Base-by-base conservation (phyloP, 306 rosid genomes). In the Inga leiocalycina region DNA sequence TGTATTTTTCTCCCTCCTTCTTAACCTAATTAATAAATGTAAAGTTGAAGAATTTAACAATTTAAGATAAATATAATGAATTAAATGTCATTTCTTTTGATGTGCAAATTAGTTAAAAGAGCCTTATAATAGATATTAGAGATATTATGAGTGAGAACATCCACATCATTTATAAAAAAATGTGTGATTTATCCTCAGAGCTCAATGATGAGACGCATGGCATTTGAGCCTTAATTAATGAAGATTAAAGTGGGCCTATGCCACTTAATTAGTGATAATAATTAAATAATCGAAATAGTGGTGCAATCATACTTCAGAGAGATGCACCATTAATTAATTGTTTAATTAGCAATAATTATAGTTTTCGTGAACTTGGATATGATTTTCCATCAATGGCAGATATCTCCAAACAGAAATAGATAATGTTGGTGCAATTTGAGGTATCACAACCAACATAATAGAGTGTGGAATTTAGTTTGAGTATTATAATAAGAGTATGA, bases 221-320 rank as follows among this genome's bases (percentile, higher is more conserved):
- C 67, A 85, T 76, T 76, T 79, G 86, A 76, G 88, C 82, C 71
- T 88, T 72, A 45, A 44, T 79, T 15, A 85, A 84, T 71, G 88
- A 82, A 70, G 68, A 80, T 73, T 80, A 84, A 84, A 82, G 82
- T 79, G 41, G 86, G 48, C 71, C 6, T 35, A 52, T 75, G 45
- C 48, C 56, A 41, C 66, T 75, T 85, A 79, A 69, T 66, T 76
- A 86, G 83, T 80, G 75, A 65, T 76, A 72, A 86, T 86, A 37
- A 77, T 75, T 75, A 49, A 16, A 9, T 75, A 41, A n/a, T 22
- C 70, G 71, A 78, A 82, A 82, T 59, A 48, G 75, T 84, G 80
- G 70, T 74, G 77, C 77, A 78, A 52, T 81, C 82, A 74, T 84
- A 73, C 67, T 72, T 76, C 52, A 86, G 66, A 68, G 52, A 70